phyloP scores from a whole-genome alignment of 2,329 filamentous ascomycete species.

The Venturia pyrina region DNA sequence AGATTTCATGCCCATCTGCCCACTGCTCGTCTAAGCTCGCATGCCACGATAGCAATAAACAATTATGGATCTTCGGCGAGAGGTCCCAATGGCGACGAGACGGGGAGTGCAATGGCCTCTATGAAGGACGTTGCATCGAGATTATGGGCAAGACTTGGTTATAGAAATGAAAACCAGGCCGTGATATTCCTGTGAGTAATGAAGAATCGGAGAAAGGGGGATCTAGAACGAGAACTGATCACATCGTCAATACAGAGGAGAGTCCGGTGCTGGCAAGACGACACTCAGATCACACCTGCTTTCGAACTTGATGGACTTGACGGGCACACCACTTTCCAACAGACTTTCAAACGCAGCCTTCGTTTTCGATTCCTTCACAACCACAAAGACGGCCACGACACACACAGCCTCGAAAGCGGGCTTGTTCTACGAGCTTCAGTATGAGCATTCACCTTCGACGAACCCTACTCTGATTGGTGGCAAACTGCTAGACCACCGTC shows the following conservation, averaged over 20 bases:
- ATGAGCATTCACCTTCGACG: constrained; percentile 77
- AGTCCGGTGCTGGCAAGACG: constrained; percentile 93
- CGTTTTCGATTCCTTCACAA: constrained; percentile 91
- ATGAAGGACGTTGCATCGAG: constrained; percentile 85
- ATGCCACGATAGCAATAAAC: constrained; percentile 85
- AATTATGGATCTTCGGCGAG: constrained; percentile 86
- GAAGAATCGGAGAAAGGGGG: background rate
- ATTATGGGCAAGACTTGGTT: constrained; percentile 75
- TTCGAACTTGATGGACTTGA: constrained; percentile 75
- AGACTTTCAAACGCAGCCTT: constrained; percentile 92
- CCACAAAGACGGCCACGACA: constrained; percentile 92
- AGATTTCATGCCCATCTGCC: constrained; percentile 88
- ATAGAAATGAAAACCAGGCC: constrained; percentile 86
- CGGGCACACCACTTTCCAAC: constrained; percentile 82
- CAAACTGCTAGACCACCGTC: constrained; percentile 84
- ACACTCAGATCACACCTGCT: constrained; percentile 85
- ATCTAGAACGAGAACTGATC: background rate
- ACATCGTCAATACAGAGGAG: constrained; percentile 53
- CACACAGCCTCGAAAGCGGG: constrained; percentile 93
- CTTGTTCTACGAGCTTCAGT: constrained; percentile 91
- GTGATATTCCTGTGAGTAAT: constrained; percentile 76
- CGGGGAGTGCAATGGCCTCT: constrained; percentile 84
- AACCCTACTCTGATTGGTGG: constrained; percentile 86
- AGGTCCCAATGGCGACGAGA: constrained; percentile 80
- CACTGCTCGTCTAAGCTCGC: constrained; percentile 79